Percentiles rank a stretch among this genome's conserved stretches.
Evolutionary conservation across 2,329 filamentous ascomycete species (phyloP).

Genomic region (Fusarium solani-melongenae): DNA sequence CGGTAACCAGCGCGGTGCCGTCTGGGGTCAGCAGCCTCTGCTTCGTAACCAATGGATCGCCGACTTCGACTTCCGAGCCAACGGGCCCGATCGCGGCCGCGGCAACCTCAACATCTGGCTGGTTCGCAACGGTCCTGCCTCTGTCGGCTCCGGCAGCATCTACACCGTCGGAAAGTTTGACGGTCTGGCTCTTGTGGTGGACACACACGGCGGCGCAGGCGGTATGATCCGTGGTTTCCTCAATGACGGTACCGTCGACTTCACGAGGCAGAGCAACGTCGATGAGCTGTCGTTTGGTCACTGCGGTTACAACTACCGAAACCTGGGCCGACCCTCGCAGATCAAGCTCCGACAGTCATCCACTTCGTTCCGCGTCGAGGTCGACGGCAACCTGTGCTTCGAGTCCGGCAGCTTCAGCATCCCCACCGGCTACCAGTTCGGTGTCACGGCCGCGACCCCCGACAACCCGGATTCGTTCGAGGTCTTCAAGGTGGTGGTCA

Average conservation of each 20-base stretch:
- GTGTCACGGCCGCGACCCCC: constrained; percentile 86
- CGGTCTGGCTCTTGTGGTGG: constrained; percentile 87
- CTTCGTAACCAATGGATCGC: constrained; percentile 79
- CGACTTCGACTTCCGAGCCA: constrained; percentile 88
- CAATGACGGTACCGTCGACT: constrained; percentile 89
- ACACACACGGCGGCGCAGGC: constrained; percentile 80
- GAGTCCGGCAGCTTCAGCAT: constrained; percentile 82
- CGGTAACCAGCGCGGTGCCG: constrained; percentile 83
- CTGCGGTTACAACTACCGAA: constrained; percentile 91
- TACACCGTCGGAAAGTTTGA: constrained; percentile 90
- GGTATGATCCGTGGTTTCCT: constrained; percentile 92
- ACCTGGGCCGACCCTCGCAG: constrained; percentile 85
- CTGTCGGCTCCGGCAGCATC: constrained; percentile 78
- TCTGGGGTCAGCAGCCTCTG: constrained; percentile 79
- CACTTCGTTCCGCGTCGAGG: constrained; percentile 77
- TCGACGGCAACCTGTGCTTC: constrained; percentile 87
- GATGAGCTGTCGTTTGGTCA: constrained; percentile 93
- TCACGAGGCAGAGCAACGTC: constrained; percentile 76
- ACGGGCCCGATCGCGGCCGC: constrained; percentile 83
- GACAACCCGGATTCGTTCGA: constrained; percentile 97
- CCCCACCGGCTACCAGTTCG: constrained; percentile 84
- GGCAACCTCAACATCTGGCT: constrained; percentile 98
- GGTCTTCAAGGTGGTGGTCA: constrained; percentile 85
- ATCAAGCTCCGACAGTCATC: constrained; percentile 77
- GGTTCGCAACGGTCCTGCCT: constrained; percentile 72